A percentile compares a stretch with the other conserved stretches of the same genome.
Conservation (phyloP, 2,329 filamentous ascomycete genomes). For the Cladosporium velox region DNA sequence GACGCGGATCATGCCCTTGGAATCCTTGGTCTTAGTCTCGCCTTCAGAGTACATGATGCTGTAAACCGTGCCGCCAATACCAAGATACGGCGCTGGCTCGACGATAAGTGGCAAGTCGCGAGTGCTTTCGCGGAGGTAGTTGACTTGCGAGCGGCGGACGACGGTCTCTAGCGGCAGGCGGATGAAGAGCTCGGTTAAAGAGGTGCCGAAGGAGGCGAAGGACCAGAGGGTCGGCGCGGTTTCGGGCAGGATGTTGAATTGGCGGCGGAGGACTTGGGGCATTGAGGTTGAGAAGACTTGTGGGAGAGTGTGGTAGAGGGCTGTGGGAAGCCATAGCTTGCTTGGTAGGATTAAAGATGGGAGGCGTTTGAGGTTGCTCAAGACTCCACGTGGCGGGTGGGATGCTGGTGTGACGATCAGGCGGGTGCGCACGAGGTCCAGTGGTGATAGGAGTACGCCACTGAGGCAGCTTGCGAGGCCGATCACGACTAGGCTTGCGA, state of each 20-base stretch:
- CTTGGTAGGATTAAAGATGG: conserved; percentile 70
- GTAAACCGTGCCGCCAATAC: conserved; percentile 91
- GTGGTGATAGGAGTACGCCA: conserved; percentile 77
- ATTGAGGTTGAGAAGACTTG: conserved; percentile 79
- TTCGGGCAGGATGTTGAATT: conserved; percentile 79
- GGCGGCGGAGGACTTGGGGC: conserved; percentile 82
- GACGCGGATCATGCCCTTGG: conserved; percentile 43
- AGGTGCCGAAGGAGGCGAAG: conserved; percentile 77
- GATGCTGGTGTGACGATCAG: conserved; percentile 78
- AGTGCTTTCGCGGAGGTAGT: conserved; percentile 32
- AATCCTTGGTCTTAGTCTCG: conserved; percentile 43
- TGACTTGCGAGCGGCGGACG: conserved; percentile 80
- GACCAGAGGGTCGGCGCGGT: conserved; percentile 80
- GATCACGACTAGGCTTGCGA: conserved; percentile 75
- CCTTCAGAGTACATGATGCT: conserved; percentile 84
- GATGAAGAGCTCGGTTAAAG: conserved; percentile 76
- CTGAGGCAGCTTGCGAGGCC: conserved; percentile 68
- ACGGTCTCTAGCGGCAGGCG: conserved; percentile 92
- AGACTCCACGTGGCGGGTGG: conserved; percentile 72
- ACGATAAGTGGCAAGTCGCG: conserved; percentile 69
- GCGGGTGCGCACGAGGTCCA: conserved; percentile 85
- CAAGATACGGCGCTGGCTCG: conserved; percentile 75
- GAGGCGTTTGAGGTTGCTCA: conserved; percentile 74
- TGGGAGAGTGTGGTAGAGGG: conserved; percentile 81
- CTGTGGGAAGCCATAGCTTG: conserved; percentile 73